Evolutionary conservation across 306 rosid species (phyloP).

Genomic region (Biancaea sappan): DNA sequence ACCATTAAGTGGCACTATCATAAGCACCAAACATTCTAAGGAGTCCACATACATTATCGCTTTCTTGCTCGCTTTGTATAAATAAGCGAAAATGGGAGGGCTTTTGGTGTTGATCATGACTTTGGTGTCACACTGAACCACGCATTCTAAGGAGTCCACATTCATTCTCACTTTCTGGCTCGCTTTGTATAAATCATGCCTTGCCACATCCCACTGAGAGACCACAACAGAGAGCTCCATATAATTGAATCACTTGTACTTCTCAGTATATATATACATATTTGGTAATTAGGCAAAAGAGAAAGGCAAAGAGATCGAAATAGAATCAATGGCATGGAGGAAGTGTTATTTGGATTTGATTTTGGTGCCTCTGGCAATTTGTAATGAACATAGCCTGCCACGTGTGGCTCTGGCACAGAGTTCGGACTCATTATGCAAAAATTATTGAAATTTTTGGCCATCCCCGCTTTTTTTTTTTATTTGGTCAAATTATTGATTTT

Average conservation of each 20-base stretch:
- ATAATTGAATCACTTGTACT: too few relatives aligned
- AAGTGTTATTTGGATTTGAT: constrained; percentile 82
- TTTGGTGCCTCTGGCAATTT: constrained; percentile 74
- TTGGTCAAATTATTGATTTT: too few relatives aligned
- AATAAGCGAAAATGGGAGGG: constrained; percentile 45
- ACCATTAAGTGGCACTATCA: too few relatives aligned
- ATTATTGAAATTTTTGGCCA: too few relatives aligned
- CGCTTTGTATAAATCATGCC: constrained; percentile 46
- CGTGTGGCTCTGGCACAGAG: constrained; percentile 79
- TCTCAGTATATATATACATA: too few relatives aligned
- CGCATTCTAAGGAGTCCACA: constrained; percentile 49
- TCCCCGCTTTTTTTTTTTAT: too few relatives aligned
- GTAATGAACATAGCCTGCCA: constrained; percentile 61
- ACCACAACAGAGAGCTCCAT: too few relatives aligned
- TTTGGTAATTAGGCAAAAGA: too few relatives aligned
- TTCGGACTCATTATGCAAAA: too few relatives aligned
- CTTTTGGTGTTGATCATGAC: neutral
- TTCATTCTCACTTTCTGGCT: constrained; percentile 39
- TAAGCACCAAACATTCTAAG: too few relatives aligned
- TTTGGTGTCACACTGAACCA: constrained; percentile 27
- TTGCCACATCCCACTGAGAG: constrained; percentile 5
- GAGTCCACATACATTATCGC: constrained; percentile 27
- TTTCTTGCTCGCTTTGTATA: constrained; percentile 39
- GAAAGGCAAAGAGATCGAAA: neutral
- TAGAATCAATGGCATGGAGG: constrained; percentile 69